Conservation (phyloP, 23 red algal species). For the Chondrus crispus region DNA sequence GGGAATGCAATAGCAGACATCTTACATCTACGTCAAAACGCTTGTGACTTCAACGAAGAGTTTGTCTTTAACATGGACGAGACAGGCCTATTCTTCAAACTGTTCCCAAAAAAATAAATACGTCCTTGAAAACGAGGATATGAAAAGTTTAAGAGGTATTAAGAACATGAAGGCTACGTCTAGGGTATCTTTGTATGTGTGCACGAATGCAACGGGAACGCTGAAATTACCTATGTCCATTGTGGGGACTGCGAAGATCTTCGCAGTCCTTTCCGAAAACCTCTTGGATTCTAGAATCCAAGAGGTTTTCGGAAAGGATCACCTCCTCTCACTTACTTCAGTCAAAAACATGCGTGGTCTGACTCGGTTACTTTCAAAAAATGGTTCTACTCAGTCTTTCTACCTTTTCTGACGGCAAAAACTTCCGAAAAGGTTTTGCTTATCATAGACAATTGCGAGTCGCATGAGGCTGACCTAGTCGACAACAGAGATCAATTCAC, state of each 20-base stretch:
- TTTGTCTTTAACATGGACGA: conserved; percentile 25
- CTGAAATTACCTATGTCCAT: conserved; percentile 1
- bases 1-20: neutral
- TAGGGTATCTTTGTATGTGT: neutral
- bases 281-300: neutral
- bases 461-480: too few species aligned
- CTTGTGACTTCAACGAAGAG: neutral
- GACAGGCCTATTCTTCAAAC: conserved; percentile 22
- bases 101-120: neutral
- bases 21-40: neutral
- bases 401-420: neutral
- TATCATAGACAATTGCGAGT: conserved; percentile 14
- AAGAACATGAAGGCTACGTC: conserved; percentile 15
- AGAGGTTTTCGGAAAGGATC: neutral
- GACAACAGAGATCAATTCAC: too few species aligned
- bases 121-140: neutral
- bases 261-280: neutral
- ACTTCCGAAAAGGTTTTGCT: neutral
- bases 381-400: conserved; percentile 5
- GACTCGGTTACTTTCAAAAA: neutral
- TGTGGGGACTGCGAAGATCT: neutral
- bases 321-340: neutral
- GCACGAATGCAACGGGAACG: conserved; percentile 1
- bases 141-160: neutral
- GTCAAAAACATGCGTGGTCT: neutral